Evolutionary conservation across 192 early-diverging fungal genomes (phyloP), one percentile per base, ranked within the genome.

Genomic region (Coemansia sp.): DNA sequence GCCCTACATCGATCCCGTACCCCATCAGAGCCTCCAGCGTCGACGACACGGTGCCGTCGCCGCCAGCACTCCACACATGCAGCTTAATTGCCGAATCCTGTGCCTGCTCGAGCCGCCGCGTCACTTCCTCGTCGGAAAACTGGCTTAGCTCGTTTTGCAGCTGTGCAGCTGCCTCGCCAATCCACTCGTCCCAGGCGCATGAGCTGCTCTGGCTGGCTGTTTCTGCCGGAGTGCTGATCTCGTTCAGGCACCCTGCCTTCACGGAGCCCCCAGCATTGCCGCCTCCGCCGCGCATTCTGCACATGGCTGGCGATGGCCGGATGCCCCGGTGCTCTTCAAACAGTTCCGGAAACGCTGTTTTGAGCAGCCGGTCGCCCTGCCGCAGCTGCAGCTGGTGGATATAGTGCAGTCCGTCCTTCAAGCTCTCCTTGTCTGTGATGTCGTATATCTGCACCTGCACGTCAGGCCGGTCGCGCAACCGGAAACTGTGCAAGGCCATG

Each of bases 381-480:
- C 71, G 73, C 48, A 62, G 40, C 56, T 80, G 77, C 15, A 85
- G 62, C 60, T 79, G 69, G 50, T 74, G 69, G 42, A 90, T 74
- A 55, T 80, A 82, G 51, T 80, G 76, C 36, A 88, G 60, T 1
- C 88, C 88, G 23, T 67, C 68, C 7, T 49, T 45, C 20, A 81
- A 61, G 47, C 85, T 86, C 3, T 68, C 67, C 7, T 78, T 73
- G 59, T 85, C 79, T 5, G 85, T 75, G 37, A 90, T 78, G 51
- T 90, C 82, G 62, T 88, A 86, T 10, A 88, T 79, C 58, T 90
- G 86, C 11, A 90, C 82, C 57, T 90, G 86, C 17, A 90, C 84
- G 14, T 82, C 71, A 14, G 85, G 86, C 20, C 78, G 58, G 43
- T 80, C 67, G 37, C 81, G 71, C 48, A 90, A 61, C 40, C 88